These are phyloP conservation scores for Chaetomium sp. DNA, from an alignment of 2,329 filamentous ascomycete genomes.

Conservation along the genomic window DNA sequence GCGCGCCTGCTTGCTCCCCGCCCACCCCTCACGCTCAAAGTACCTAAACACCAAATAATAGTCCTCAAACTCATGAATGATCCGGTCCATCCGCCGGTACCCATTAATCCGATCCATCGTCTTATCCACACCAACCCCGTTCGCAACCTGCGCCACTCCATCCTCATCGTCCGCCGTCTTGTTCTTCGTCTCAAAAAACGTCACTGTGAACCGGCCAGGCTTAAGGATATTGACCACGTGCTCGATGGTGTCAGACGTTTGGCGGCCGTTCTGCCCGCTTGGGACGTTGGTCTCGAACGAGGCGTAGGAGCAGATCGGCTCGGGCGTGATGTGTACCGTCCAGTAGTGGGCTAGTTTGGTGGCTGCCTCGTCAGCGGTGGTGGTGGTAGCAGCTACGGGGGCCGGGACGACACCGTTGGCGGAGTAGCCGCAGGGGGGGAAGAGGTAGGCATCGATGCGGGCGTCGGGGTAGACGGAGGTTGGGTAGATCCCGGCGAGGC, in stretches of 20 bases:
- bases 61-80: slow-evolving; percentile 94
- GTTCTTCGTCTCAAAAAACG: slow-evolving; percentile 84
- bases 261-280: slow-evolving; percentile 75
- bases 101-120: slow-evolving; percentile 74
- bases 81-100: slow-evolving; percentile 84
- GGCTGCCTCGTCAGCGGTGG: slow-evolving; percentile 37
- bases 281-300: slow-evolving; percentile 99
- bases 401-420: slow-evolving; percentile 93
- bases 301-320: slow-evolving; percentile 94
- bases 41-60: slow-evolving; percentile 96
- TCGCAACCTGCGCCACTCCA: slow-evolving; percentile 23
- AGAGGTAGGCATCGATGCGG: slow-evolving; percentile 90
- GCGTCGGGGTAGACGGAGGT: slow-evolving; percentile 83
- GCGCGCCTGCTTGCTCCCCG: slow-evolving; percentile 44
- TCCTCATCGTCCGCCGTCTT: slow-evolving; percentile 16
- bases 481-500: slow-evolving; percentile 83
- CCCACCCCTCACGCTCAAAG: slow-evolving; percentile 84
- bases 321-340: slow-evolving; percentile 95
- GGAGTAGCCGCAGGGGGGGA: slow-evolving; percentile 93
- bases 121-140: slow-evolving; percentile 35
- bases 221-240: slow-evolving; percentile 95
- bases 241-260: slow-evolving; percentile 84
- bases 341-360: slow-evolving; percentile 75
- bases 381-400: slow-evolving; percentile 37
- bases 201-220: slow-evolving; percentile 95